These are phyloP conservation scores for Reutealis trisperma DNA, from an alignment of 345 rosid genomes.

Conservation along the genomic window DNA sequence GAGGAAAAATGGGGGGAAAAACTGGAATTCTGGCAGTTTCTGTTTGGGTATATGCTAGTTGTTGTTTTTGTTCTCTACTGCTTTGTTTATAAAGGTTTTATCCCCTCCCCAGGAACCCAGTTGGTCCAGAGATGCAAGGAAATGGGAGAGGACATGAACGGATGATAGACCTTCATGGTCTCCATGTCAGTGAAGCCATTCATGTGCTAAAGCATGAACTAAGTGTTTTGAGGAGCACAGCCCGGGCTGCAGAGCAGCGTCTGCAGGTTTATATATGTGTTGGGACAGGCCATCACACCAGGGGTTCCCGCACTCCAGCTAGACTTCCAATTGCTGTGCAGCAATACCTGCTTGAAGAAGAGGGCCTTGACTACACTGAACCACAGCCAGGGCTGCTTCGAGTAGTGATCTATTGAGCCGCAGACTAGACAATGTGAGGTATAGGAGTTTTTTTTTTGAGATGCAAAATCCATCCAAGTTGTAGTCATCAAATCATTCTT, in stretches of 20 bases:
- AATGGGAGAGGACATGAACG: conserved; percentile 75
- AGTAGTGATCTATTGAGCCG: conserved; percentile 68
- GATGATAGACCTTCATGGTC: conserved; percentile 96
- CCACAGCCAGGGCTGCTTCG: conserved; percentile 96
- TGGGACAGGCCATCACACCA: conserved; percentile 94
- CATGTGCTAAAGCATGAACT: conserved; percentile 85
- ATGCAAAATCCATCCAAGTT: conserved; percentile 27
- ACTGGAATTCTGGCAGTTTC: neutral
- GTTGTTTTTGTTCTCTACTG: conserved; percentile 7
- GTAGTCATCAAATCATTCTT: conserved; percentile 44
- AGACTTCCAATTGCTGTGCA: conserved; percentile 93
- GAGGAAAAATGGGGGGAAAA: neutral
- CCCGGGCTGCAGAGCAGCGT: conserved; percentile 75
- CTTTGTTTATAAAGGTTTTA: neutral
- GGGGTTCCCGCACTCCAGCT: conserved; percentile 87
- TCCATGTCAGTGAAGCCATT: conserved; percentile 90
- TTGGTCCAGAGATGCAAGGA: conserved; percentile 53
- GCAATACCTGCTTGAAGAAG: conserved; percentile 86
- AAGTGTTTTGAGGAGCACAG: conserved; percentile 64
- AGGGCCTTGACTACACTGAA: conserved; percentile 82
- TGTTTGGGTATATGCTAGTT: conserved; percentile 3
- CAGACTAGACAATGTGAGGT: conserved; percentile 29
- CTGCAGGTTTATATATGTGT: conserved; percentile 89
- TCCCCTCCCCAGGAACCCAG: conserved; percentile 63
- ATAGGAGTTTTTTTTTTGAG: conserved; percentile 49